Evolutionary conservation across 148 eudicot species (phyloP), one percentile per base, ranked within the genome.

Genomic region (Fagopyrum esculentum): DNA sequence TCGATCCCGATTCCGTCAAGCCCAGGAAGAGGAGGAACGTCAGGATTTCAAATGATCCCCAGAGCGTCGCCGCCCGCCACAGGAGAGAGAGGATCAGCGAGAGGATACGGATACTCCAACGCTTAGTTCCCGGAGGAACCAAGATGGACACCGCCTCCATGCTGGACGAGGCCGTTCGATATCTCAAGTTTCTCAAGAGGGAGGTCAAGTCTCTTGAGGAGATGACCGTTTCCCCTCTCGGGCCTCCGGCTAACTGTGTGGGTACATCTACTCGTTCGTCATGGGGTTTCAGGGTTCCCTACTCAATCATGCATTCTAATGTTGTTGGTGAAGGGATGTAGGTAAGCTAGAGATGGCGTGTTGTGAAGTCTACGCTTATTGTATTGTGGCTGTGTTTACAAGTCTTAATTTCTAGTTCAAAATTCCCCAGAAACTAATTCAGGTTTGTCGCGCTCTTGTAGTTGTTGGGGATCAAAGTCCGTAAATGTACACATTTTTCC

Each of bases 11-110:
- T 13, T 19, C 82, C 10, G 80, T 85, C 26, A 83, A 78, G 76
- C 84, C 85, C 1, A 77, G 84, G 3, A 81, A 83, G 70, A 77
- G 88, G 76, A 77, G 83, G 75, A 85, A 85, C 71, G 88, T 85
- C 40, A 81, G 75, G 78, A 83, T 80, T 69, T 77, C 84, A 9
- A 80, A 63, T 45, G 85, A 82, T 48, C 85, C 85, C 5, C 82
- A 79, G 55, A 82, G 84, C 64, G 73, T 82, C 3, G 81, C 84
- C 11, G 84, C 84, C 1, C 50, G 84, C 43, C 85, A 76, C 6
- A 46, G 85, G 73, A 76, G 85, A 71, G 80, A 79, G 69, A 61
- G 77, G 80, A 79, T 82, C 15, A 82, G 82, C 73, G 79, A 82
- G 73, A 74, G 70, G 82, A 79, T 82, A 3, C 71, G 82, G 60